Evolutionary conservation across 306 rosid genomes (phyloP).

Genomic region (Argentina anserina): DNA sequence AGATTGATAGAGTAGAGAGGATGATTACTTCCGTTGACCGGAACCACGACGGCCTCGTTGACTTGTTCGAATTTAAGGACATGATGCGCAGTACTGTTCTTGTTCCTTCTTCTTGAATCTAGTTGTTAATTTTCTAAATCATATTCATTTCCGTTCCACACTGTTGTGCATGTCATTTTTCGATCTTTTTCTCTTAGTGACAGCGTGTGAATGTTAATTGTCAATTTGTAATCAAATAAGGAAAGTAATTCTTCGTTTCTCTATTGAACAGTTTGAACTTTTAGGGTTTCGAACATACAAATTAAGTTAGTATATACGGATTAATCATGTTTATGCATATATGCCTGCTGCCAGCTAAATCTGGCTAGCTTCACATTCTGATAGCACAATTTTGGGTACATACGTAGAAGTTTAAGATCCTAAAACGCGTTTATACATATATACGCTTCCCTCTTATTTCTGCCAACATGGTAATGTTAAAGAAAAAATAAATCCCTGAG

Average conservation of each 20-base stretch:
- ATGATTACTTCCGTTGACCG: conserved; percentile 76
- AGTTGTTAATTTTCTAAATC: not conserved
- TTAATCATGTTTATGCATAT: not conserved
- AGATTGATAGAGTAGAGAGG: conserved; percentile 54
- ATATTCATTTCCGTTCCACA: not conserved
- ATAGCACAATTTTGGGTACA: no score
- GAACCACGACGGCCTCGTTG: conserved; percentile 75
- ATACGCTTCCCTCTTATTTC: no score
- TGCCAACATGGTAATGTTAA: not conserved
- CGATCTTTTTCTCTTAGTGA: not conserved
- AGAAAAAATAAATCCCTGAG: no score
- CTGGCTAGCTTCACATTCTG: not conserved
- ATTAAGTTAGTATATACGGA: not conserved
- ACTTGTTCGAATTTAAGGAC: conserved; percentile 71
- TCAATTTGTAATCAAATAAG: not conserved
- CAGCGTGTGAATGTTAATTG: not conserved
- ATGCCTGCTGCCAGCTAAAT: not conserved
- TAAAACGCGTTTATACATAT: not conserved
- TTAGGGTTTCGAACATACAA: not conserved
- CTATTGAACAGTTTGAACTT: not conserved
- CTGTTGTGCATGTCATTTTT: not conserved
- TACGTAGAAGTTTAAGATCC: no score
- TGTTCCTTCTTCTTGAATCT: conserved; percentile 22
- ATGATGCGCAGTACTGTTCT: conserved; percentile 66
- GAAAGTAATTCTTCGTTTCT: not conserved